These are phyloP conservation scores for Syzygium oleosum DNA, from an alignment of 345 rosid species.

Conservation along the genomic window DNA sequence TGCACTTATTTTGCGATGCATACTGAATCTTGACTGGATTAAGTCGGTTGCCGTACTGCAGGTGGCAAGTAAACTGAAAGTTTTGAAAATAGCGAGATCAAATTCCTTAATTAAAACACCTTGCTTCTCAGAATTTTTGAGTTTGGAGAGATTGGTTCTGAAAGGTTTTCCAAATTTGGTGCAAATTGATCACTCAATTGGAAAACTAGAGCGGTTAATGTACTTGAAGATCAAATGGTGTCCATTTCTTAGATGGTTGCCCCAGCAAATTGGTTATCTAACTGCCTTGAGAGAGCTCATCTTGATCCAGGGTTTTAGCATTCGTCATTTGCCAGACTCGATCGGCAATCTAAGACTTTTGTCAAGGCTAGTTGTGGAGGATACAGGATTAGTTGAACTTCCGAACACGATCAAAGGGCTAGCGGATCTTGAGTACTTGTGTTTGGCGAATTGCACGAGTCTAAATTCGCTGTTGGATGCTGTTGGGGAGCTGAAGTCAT, in stretches of 20 bases:
- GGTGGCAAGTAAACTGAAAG: neutral
- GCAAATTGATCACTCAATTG: neutral
- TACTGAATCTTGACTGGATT: neutral
- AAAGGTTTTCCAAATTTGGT: neutral
- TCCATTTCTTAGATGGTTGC: neutral
- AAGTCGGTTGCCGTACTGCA: neutral
- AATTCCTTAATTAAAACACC: neutral
- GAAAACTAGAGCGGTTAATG: neutral
- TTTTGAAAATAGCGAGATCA: neutral
- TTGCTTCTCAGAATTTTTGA: neutral
- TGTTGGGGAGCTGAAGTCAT: accelerated
- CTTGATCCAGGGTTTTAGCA: neutral
- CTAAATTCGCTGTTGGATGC: neutral
- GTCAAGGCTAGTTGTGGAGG: neutral
- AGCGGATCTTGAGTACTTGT: neutral
- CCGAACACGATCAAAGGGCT: neutral
- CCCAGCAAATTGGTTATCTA: neutral
- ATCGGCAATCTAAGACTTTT: neutral
- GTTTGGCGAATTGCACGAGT: neutral
- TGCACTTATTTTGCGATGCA: neutral
- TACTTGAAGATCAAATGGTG: neutral
- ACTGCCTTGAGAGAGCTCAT: neutral
- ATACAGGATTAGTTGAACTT: neutral
- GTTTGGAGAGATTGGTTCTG: neutral
- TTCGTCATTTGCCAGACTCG: neutral